phyloP scores from a whole-genome alignment of 305 asterid genomes.

The Rubia tinctorum region DNA sequence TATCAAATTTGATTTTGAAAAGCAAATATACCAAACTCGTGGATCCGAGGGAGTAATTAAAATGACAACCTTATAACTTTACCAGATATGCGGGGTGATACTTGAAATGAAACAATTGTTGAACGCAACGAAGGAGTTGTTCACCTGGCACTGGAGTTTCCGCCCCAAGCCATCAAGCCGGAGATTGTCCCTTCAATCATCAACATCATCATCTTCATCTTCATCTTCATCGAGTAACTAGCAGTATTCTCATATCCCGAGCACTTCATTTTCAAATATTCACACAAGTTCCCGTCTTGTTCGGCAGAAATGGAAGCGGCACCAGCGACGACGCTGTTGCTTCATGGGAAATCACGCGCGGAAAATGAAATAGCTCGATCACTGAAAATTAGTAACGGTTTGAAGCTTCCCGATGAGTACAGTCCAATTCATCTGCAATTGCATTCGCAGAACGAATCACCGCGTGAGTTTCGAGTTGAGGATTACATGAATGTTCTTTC shows the following conservation, averaged over 20 bases:
- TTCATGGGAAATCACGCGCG: conserved; percentile 58
- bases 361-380: conserved; percentile 57
- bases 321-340: conserved; percentile 38
- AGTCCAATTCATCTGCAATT: conserved; percentile 37
- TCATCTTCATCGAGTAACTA: not conserved
- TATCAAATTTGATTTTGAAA: too few species aligned
- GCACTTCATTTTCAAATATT: not conserved
- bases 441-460: conserved; percentile 44
- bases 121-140: not conserved
- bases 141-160: not conserved
- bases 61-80: too few species aligned
- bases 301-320: conserved; percentile 46
- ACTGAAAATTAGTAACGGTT: conserved; percentile 39
- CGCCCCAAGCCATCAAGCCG: not conserved
- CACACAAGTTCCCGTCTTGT: not conserved
- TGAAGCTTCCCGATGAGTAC: conserved; percentile 50
- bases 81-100: too few species aligned
- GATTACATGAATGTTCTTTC: conserved; percentile 52
- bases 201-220: not conserved
- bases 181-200: conserved; percentile 1
- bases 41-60: too few species aligned
- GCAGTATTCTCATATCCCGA: not conserved
- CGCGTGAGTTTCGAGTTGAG: conserved; percentile 34
- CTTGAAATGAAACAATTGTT: not conserved
- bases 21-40: too few species aligned